A percentile compares a stretch with the other conserved stretches of the same genome.
Conservation (phyloP, 2,329 filamentous ascomycete species). For the Pseudogymnoascus sp. region DNA sequence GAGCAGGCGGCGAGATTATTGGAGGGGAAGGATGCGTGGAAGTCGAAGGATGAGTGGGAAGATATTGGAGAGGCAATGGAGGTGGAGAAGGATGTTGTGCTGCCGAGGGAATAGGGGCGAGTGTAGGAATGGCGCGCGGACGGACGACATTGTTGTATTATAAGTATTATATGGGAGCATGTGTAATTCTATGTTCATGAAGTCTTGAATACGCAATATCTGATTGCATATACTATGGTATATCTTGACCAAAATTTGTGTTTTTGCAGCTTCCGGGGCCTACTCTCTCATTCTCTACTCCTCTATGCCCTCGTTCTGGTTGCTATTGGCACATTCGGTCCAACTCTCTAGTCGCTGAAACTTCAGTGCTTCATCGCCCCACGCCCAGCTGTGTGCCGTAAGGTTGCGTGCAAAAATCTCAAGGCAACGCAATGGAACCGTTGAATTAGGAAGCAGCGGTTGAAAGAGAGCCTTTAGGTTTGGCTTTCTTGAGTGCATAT, state of each 20-base stretch:
- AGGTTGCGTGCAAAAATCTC: constrained; percentile 71
- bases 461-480: constrained; percentile 56
- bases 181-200: constrained; percentile 7
- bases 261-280: not conserved
- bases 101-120: constrained; percentile 10
- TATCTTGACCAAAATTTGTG: not conserved
- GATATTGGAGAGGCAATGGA: constrained; percentile 28
- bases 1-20: constrained; percentile 57
- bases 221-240: not conserved
- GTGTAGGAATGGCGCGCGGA: constrained; percentile 11
- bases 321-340: constrained; percentile 25
- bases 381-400: constrained; percentile 69
- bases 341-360: constrained; percentile 57
- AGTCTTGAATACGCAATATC: constrained; percentile 1
- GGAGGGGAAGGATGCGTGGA: constrained; percentile 55
- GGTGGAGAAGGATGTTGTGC: constrained; percentile 25
- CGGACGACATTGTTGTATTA: constrained; percentile 5
- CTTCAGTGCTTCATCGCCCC: constrained; percentile 66
- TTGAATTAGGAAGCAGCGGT: constrained; percentile 38
- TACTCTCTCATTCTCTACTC: not conserved
- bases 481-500: constrained; percentile 73
- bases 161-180: constrained; percentile 9
- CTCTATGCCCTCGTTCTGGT: not conserved
- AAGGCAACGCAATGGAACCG: constrained; percentile 46
- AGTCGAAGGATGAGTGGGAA: constrained; percentile 34